Percentiles rank a stretch among this genome's conserved stretches.
Evolutionary conservation across 176 grass and related monocot species (phyloP).

Genomic region (Poa annua): DNA sequence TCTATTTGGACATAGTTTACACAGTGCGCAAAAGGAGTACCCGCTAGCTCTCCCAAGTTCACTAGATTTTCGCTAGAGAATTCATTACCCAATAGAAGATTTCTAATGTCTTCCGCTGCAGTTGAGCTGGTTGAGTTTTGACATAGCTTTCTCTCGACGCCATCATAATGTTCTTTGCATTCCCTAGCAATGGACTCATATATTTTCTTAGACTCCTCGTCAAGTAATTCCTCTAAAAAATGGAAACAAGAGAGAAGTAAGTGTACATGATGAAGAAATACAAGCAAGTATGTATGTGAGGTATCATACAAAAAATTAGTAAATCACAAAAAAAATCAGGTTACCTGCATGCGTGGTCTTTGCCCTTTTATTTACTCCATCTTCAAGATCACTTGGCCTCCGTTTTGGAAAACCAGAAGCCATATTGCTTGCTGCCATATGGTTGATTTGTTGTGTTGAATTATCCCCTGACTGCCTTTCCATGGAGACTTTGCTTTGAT

Average conservation of each 20-base stretch:
- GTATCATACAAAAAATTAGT: not conserved
- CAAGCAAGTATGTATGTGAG: not conserved
- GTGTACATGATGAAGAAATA: no score
- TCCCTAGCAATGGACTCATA: not conserved
- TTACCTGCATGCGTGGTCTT: no score
- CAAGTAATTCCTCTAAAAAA: not conserved
- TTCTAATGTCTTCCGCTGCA: not conserved
- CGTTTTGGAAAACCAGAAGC: no score
- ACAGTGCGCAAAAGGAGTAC: not conserved
- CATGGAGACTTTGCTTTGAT: no score
- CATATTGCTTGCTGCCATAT: no score
- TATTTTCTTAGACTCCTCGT: not conserved
- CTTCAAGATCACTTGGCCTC: no score
- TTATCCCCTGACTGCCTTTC: no score
- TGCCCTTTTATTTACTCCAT: no score
- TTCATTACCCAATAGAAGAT: not conserved
- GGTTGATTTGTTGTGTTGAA: no score
- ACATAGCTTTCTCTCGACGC: not conserved
- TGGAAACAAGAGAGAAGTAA: not conserved
- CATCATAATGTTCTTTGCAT: not conserved
- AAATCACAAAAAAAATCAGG: no score
- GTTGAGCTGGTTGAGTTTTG: not conserved
- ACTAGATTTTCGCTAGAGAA: not conserved
- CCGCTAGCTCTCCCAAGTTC: not conserved
- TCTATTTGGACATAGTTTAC: no score